Evolutionary conservation across 2,329 filamentous ascomycete genomes (phyloP).

Genomic region (Penicillium hordei): DNA sequence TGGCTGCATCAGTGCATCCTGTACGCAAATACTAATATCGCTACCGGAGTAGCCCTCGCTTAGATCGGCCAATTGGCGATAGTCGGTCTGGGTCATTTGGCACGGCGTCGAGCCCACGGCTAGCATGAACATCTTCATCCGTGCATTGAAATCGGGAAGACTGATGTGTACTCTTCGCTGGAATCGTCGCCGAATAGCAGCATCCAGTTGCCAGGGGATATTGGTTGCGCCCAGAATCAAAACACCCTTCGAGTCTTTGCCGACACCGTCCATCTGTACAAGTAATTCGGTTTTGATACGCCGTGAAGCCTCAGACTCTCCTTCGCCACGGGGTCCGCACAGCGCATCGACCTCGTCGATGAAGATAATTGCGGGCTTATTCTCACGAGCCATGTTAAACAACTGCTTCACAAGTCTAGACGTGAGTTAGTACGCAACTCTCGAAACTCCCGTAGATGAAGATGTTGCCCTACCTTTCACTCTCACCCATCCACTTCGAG

Average conservation of each 20-base stretch:
- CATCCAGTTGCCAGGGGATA: conserved; percentile 97
- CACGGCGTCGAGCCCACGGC: conserved; percentile 92
- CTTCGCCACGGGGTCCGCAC: conserved; percentile 87
- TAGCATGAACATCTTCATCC: conserved; percentile 94
- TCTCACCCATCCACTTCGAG: conserved; percentile 99
- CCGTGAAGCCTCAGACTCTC: conserved; percentile 93
- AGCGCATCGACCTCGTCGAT: conserved; percentile 98
- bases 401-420: conserved; percentile 86
- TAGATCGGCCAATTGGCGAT: conserved; percentile 71
- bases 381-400: conserved; percentile 97
- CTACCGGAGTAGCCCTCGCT: conserved; percentile 94
- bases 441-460: background rate
- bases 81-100: conserved; percentile 74
- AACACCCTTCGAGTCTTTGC: conserved; percentile 90
- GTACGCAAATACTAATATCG: conserved; percentile 93
- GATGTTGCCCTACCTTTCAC: conserved; percentile 69
- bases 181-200: conserved; percentile 92
- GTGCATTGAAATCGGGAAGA: conserved; percentile 79
- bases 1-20: conserved; percentile 95
- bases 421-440: conserved; percentile 10
- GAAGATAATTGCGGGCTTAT: conserved; percentile 97
- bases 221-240: conserved; percentile 95
- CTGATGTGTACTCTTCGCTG: conserved; percentile 95
- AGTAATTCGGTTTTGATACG: conserved; percentile 98
- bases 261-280: conserved; percentile 98